Evolutionary conservation across 176 grass and related monocot species (phyloP), one percentile per base, ranked within the genome.

Genomic region (Dendrocalamus sinicus): DNA sequence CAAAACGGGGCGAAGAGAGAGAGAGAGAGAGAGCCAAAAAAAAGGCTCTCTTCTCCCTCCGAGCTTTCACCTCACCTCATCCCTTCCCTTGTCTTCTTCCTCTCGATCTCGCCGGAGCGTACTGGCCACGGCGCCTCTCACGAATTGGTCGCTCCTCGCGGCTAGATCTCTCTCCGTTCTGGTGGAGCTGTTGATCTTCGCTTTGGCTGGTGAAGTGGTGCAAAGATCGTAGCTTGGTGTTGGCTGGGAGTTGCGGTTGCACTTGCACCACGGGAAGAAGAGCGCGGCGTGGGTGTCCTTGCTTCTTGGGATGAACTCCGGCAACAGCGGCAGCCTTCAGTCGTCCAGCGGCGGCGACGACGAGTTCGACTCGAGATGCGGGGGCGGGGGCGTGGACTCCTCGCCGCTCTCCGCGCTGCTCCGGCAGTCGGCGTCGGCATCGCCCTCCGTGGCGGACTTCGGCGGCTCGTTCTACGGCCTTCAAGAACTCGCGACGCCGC

Each of bases 311-410:
- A 91, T 91, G 89, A 81, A 91, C 47, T 91, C 85, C 61, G 85
- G 80, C 53, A 88, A 91, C 70, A 91, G 85, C 62, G 85, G 76
- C 62, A 88, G 85, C 47, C 28, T 88, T 52, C 89, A 91, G 85
- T 91, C 89, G 61, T 88, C 85, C 20, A 91, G 81, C 81, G 76
- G 76, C 68, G 68, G 87, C 26, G 82, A 60, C 67, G 85, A 91
- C 55, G 89, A 91, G 11, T 74, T 83, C 69, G 85, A 91, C 75
- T 83, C 85, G 4, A 44, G 54, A 22, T 78, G 81, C 67, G 46
- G 43, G 43, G 43, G 40, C n/a, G 74, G 48, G 0, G 80, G 50
- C 6, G 70, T 19, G 9, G 55, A 70, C 50, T 68, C 77, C 28
- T 60, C 70, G 30, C 70, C 75, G 67, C 62, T 84, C n/a, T 60